phyloP scores from a whole-genome alignment of 2,329 filamentous ascomycete species.

The Endothia cerciana region DNA sequence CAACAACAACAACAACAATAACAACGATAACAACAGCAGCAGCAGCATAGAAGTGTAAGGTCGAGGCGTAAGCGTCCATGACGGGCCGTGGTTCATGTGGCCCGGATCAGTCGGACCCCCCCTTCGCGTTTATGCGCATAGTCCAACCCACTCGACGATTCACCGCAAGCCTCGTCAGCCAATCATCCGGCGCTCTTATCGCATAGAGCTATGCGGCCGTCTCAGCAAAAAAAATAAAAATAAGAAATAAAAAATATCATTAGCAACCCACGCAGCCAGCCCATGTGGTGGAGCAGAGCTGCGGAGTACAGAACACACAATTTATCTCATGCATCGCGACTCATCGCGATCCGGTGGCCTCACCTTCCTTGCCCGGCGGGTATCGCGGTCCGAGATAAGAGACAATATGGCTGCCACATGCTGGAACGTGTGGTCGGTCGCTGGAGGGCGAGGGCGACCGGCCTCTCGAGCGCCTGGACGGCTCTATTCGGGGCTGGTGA shows the following conservation, averaged over 20 bases:
- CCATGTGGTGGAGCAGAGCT: not conserved
- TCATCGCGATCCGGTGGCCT: not conserved
- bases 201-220: not conserved
- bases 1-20: too few relatives aligned
- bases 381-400: not conserved
- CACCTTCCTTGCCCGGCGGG: not conserved
- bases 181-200: not conserved
- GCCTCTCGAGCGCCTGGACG: not conserved
- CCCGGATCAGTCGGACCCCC: not conserved
- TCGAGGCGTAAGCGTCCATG: too few relatives aligned
- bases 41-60: too few relatives aligned
- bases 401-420: not conserved
- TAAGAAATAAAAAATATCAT: not conserved
- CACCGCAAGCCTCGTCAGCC: not conserved
- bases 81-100: conserved; percentile 4
- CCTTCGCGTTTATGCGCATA: conserved; percentile 12
- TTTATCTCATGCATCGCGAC: not conserved
- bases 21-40: too few relatives aligned
- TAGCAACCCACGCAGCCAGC: not conserved
- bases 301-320: not conserved
- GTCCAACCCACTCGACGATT: not conserved
- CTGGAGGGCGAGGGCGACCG: not conserved
- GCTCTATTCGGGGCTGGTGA: not conserved
- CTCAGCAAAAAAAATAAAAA: not conserved
- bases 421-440: too few relatives aligned